These are phyloP conservation scores for Lactarius quietus DNA, from an alignment of 768 basidiomycete species.

Conservation along the genomic window DNA sequence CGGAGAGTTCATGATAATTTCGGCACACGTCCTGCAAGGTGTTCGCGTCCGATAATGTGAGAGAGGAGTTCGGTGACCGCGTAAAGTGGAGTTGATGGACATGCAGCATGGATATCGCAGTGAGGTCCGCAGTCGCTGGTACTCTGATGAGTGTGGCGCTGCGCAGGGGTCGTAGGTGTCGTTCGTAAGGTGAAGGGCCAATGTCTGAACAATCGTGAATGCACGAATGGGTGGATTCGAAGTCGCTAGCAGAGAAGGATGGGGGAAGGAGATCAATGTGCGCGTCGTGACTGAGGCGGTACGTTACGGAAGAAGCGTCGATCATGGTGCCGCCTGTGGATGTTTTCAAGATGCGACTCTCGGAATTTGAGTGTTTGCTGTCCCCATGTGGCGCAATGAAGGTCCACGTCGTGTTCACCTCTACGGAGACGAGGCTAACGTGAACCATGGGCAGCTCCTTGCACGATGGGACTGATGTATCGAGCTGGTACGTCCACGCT, in stretches of 20 bases:
- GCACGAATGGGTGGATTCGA: constrained; percentile 32
- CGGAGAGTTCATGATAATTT: constrained; percentile 66
- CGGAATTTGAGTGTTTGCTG: constrained; percentile 28
- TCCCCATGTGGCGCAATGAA: constrained; percentile 40
- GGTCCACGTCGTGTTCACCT: constrained; percentile 57
- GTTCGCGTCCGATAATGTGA: constrained; percentile 33
- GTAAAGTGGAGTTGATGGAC: constrained; percentile 56
- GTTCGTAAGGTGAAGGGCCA: constrained; percentile 38
- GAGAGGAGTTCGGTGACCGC: constrained; percentile 42
- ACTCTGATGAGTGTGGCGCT: constrained; percentile 58
- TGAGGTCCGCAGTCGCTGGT: constrained; percentile 44
- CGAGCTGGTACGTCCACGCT: constrained; percentile 66
- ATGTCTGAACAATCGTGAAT: constrained; percentile 35
- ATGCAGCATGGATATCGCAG: constrained; percentile 50
- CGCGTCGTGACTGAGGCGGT: constrained; percentile 17
- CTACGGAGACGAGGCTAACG: constrained; percentile 57
- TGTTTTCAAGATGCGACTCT: constrained; percentile 34
- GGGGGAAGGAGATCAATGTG: constrained; percentile 6
- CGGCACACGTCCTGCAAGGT: constrained; percentile 53
- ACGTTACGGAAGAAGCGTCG: constrained; percentile 38
- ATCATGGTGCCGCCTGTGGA: constrained; percentile 36
- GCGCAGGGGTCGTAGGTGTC: constrained; percentile 44
- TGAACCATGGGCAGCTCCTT: constrained; percentile 51
- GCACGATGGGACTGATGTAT: constrained; percentile 37
- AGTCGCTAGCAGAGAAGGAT: constrained; percentile 21